These are phyloP conservation scores for Arthroderma sp. DNA, from an alignment of 2,329 filamentous ascomycete genomes.

Conservation along the genomic window DNA sequence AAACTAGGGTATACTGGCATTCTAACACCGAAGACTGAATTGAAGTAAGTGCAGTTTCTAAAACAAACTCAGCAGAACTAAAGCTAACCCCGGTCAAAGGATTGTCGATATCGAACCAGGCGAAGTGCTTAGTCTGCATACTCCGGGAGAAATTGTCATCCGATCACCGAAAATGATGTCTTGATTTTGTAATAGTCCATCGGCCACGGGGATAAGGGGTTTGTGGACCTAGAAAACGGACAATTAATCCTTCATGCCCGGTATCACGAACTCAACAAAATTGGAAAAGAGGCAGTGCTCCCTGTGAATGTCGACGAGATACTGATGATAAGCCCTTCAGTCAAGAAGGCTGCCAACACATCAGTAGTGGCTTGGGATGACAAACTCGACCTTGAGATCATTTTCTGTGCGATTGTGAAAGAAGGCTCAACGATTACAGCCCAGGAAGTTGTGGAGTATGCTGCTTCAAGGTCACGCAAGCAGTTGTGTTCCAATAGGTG, in stretches of 20 bases:
- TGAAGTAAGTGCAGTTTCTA: background rate
- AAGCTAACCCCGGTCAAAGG: background rate
- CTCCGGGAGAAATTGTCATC: background rate
- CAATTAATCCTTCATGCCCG: background rate
- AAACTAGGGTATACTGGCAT: background rate
- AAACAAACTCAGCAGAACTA: background rate
- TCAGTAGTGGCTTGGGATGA: background rate
- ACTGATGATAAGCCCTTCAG: background rate
- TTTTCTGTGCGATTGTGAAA: background rate
- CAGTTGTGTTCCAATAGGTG: background rate
- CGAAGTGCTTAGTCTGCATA: background rate
- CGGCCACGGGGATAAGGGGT: conserved; percentile 1
- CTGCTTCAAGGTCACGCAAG: background rate
- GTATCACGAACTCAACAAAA: background rate
- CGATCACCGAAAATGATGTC: background rate
- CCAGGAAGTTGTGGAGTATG: background rate
- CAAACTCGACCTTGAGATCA: background rate
- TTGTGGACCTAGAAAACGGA: background rate
- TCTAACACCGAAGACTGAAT: background rate
- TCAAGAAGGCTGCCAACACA: background rate
- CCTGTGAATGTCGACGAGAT: background rate
- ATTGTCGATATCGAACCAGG: background rate
- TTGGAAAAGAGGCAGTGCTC: background rate
- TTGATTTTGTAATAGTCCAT: conserved; percentile 1
- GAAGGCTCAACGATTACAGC: background rate